phyloP scores from a whole-genome alignment of 345 rosid genomes.

The Arabis alpina region DNA sequence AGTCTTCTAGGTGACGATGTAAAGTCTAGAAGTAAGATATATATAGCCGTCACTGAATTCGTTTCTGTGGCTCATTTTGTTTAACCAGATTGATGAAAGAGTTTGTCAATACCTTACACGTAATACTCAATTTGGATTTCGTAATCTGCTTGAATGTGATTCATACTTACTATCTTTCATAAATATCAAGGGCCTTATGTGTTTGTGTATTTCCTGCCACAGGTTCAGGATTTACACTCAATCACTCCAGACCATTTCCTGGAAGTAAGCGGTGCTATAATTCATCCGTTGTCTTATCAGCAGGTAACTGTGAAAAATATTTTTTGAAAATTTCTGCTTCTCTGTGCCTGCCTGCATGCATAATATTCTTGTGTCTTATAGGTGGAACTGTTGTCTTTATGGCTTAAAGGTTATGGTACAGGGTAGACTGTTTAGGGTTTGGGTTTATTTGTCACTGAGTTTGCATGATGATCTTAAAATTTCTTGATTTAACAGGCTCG shows the following conservation, averaged over 20 bases:
- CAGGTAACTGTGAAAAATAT: conserved; percentile 59
- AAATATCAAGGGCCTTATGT: conserved; percentile 16
- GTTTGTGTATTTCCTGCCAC: conserved; percentile 36
- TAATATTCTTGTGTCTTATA: conserved; percentile 18
- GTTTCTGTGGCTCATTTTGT: conserved; percentile 13
- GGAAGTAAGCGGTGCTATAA: conserved; percentile 94
- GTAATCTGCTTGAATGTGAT: conserved; percentile 19
- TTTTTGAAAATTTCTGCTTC: not conserved
- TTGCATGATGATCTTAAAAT: conserved; percentile 14
- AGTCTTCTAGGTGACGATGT: conserved; percentile 12
- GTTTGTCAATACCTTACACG: not conserved
- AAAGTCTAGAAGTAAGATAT: conserved; percentile 12
- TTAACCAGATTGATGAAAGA: conserved; percentile 22
- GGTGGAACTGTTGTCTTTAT: conserved; percentile 24
- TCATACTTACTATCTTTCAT: conserved; percentile 12
- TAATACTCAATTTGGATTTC: conserved; percentile 14
- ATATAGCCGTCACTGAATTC: not conserved
- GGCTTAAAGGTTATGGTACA: conserved; percentile 9
- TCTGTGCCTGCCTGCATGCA: conserved; percentile 9
- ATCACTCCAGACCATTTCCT: conserved; percentile 87
- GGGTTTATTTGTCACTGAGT: conserved; percentile 20
- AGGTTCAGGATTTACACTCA: conserved; percentile 95
- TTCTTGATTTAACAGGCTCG: conserved; percentile 71
- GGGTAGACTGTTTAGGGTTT: conserved; percentile 10
- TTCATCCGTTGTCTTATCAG: conserved; percentile 93